These are phyloP conservation scores for Arthrobotrys iridis DNA, from an alignment of 2,329 filamentous ascomycete genomes.

Conservation along the genomic window DNA sequence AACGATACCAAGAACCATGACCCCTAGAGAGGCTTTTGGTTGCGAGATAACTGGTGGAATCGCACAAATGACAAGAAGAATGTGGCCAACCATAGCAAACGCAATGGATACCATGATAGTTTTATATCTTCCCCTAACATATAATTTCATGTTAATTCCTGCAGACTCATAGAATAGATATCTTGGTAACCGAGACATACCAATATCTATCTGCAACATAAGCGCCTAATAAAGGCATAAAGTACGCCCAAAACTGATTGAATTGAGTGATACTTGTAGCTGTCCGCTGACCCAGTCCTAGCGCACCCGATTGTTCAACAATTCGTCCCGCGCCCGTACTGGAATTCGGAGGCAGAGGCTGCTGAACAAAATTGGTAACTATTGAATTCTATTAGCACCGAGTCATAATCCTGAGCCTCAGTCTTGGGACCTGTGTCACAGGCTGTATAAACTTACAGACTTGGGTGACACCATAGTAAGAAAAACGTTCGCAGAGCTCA, in stretches of 20 bases:
- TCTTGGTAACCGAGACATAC: conserved; percentile 63
- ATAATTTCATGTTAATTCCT: not conserved
- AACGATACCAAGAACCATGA: conserved; percentile 67
- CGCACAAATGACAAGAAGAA: conserved; percentile 66
- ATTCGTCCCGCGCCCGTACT: conserved; percentile 66
- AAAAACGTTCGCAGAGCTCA: conserved; percentile 69
- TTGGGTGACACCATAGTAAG: conserved; percentile 69
- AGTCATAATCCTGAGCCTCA: too few species aligned
- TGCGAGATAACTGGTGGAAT: conserved; percentile 62
- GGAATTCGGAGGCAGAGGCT: conserved; percentile 67
- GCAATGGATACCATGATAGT: conserved; percentile 67
- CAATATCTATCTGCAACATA: conserved; percentile 41
- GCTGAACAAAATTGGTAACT: conserved; percentile 71
- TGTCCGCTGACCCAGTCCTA: conserved; percentile 70
- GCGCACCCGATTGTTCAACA: conserved; percentile 65
- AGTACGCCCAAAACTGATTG: conserved; percentile 69
- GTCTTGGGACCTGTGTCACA: not conserved
- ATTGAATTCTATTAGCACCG: conserved; percentile 4
- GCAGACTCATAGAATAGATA: conserved; percentile 64
- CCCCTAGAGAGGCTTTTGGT: conserved; percentile 64
- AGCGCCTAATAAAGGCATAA: conserved; percentile 64
- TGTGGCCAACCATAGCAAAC: conserved; percentile 67
- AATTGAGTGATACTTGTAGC: conserved; percentile 67
- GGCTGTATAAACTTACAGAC: conserved; percentile 68
- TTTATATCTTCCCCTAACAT: conserved; percentile 71